phyloP scores from a whole-genome alignment of 495 filamentous ascomycete species.

The Tuber umbilicatum region DNA sequence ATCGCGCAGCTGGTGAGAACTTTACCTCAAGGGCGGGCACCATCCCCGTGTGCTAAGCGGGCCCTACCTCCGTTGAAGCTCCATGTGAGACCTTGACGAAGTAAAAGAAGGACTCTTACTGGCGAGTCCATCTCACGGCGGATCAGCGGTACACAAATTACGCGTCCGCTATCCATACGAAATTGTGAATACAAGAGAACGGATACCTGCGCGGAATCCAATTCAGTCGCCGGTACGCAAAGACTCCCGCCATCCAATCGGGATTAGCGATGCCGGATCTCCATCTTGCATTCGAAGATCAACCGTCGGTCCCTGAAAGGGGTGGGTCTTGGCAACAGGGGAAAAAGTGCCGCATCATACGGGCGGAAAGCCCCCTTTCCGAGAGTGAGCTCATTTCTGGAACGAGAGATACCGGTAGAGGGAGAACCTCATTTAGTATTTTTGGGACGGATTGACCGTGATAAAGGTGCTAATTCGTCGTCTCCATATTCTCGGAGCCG shows the following conservation, averaged over 20 bases:
- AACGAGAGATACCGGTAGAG: background rate
- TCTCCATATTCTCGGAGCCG: background rate
- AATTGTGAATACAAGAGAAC: background rate
- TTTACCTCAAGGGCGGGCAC: too few relatives aligned
- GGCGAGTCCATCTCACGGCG: background rate
- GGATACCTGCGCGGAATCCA: too few relatives aligned
- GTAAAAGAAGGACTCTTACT: too few relatives aligned
- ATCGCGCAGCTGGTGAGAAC: too few relatives aligned
- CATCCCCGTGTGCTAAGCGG: too few relatives aligned
- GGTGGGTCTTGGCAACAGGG: slow-evolving; percentile 1
- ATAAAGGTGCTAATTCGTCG: background rate
- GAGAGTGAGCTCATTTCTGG: background rate
- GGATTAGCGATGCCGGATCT: background rate
- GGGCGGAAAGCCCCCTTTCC: background rate
- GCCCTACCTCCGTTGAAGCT: too few relatives aligned
- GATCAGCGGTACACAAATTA: background rate
- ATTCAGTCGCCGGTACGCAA: background rate
- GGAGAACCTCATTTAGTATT: background rate
- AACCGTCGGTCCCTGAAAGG: background rate
- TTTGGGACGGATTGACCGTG: background rate
- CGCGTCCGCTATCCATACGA: background rate
- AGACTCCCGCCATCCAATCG: background rate
- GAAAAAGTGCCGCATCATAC: background rate
- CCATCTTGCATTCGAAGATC: background rate
- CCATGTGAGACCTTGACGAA: too few relatives aligned